Conservation (phyloP, 768 basidiomycete genomes). For the Lactarius akahatsu region DNA sequence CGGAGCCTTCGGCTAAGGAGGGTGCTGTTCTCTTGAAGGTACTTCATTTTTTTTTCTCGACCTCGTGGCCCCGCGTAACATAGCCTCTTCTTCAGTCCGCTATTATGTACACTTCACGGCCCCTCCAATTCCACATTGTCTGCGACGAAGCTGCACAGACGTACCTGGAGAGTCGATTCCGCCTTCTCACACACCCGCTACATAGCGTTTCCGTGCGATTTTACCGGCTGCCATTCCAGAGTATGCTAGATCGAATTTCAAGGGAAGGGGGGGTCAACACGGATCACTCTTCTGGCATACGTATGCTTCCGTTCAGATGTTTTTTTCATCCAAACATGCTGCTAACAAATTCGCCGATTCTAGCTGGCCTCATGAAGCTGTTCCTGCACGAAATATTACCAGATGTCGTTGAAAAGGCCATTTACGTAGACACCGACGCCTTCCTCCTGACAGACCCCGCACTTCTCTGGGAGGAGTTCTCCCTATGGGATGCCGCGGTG, state of each 20-base stretch:
- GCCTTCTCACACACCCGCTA: slow-evolving; percentile 41
- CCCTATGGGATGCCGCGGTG: slow-evolving; percentile 36
- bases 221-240: slow-evolving; percentile 42
- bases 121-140: slow-evolving; percentile 45
- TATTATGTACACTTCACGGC: slow-evolving; percentile 41
- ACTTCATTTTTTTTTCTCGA: background rate
- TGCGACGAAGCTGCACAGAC: slow-evolving; percentile 45
- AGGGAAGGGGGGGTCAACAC: slow-evolving; percentile 48
- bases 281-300: slow-evolving; percentile 49
- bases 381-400: slow-evolving; percentile 54
- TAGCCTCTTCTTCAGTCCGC: slow-evolving; percentile 36
- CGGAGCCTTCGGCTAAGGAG: slow-evolving; percentile 23
- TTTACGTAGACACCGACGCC: slow-evolving; percentile 54
- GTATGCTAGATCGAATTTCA: slow-evolving; percentile 44
- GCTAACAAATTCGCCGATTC: background rate
- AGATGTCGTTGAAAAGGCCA: slow-evolving; percentile 42
- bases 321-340: background rate
- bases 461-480: slow-evolving; percentile 47
- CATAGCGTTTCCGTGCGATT: slow-evolving; percentile 43
- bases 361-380: slow-evolving; percentile 53
- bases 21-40: slow-evolving; percentile 30
- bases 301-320: slow-evolving; percentile 37
- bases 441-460: slow-evolving; percentile 49
- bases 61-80: background rate
- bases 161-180: slow-evolving; percentile 41